Evolutionary conservation across 1,284 basidiomycete species (phyloP).

Genomic region (Xerocomus minutiporus): DNA sequence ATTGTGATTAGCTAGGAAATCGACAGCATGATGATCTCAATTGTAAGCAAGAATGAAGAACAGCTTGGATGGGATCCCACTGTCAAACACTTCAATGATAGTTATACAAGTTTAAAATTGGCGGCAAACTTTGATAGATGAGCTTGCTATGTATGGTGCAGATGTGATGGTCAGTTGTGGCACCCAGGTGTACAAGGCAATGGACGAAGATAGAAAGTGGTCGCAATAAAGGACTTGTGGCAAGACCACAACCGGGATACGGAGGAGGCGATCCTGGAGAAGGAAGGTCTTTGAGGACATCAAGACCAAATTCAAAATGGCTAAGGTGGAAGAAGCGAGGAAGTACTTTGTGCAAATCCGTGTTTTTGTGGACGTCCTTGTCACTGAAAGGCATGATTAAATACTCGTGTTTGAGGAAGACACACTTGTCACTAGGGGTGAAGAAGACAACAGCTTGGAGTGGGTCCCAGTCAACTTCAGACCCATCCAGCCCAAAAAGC

Average conservation of each 20-base stretch:
- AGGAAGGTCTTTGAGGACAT: slow-evolving; percentile 1
- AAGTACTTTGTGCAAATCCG: slow-evolving; percentile 4
- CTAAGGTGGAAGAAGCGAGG: not conserved
- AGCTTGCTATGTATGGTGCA: not conserved
- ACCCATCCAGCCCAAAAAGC: too few relatives aligned
- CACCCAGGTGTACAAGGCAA: not conserved
- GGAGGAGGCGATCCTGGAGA: not conserved
- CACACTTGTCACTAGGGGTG: too few relatives aligned
- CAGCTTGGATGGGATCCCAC: slow-evolving; percentile 20
- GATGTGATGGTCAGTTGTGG: not conserved
- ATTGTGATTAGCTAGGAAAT: slow-evolving; percentile 5
- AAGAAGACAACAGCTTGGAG: too few relatives aligned
- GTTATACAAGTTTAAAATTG: slow-evolving; percentile 8
- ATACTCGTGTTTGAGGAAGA: not conserved
- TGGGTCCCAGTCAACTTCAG: too few relatives aligned
- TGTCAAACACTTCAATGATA: not conserved
- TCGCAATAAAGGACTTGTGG: not conserved
- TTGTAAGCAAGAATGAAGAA: not conserved
- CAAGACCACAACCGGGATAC: not conserved
- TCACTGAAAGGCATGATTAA: not conserved
- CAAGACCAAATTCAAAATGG: not conserved
- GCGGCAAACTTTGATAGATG: not conserved
- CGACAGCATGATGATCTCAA: slow-evolving; percentile 5
- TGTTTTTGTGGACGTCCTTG: slow-evolving; percentile 1
- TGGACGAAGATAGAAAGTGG: not conserved